These are phyloP conservation scores for Clohesyomyces aquaticus DNA, from an alignment of 495 filamentous ascomycete genomes.

Conservation along the genomic window DNA sequence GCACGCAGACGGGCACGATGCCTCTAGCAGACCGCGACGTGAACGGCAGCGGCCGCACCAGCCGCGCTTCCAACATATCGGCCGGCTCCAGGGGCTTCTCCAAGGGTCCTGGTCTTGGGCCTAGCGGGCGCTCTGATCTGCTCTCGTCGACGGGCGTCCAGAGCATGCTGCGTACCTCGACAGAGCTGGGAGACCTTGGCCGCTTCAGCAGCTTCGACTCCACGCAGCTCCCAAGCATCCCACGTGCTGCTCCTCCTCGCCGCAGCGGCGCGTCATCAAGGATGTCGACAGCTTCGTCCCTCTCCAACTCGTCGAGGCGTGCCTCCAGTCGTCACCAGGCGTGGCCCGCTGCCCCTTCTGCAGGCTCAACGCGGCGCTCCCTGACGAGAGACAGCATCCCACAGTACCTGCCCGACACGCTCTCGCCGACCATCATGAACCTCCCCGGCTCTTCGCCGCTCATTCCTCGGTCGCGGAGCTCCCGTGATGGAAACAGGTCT, in stretches of 20 bases:
- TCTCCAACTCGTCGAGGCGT: conserved; percentile 31
- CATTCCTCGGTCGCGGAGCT: conserved; percentile 37
- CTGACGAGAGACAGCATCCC: conserved; percentile 34
- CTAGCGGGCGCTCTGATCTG: conserved; percentile 23
- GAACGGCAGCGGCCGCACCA: conserved; percentile 48
- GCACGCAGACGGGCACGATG: conserved; percentile 44
- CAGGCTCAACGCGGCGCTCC: conserved; percentile 20
- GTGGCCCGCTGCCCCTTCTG: conserved; percentile 36
- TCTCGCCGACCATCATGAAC: conserved; percentile 37
- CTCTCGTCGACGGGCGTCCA: conserved; percentile 43
- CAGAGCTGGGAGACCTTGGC: conserved; percentile 70
- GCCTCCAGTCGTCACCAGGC: conserved; percentile 20
- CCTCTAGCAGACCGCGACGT: conserved; percentile 48
- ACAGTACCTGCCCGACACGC: conserved; percentile 32
- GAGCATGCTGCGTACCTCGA: conserved; percentile 72
- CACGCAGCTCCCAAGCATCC: conserved; percentile 48
- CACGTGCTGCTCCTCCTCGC: conserved; percentile 36
- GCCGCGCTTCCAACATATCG: conserved; percentile 48
- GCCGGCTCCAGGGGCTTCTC: conserved; percentile 31
- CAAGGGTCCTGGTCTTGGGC: conserved; percentile 1
- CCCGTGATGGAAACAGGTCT: conserved; percentile 52
- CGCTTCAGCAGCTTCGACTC: conserved; percentile 60
- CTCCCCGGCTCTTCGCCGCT: conserved; percentile 40
- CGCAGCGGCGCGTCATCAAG: conserved; percentile 37
- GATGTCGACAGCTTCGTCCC: conserved; percentile 36